Conservation (phyloP, 805 yeast species). For the Ogataea zsoltii region DNA sequence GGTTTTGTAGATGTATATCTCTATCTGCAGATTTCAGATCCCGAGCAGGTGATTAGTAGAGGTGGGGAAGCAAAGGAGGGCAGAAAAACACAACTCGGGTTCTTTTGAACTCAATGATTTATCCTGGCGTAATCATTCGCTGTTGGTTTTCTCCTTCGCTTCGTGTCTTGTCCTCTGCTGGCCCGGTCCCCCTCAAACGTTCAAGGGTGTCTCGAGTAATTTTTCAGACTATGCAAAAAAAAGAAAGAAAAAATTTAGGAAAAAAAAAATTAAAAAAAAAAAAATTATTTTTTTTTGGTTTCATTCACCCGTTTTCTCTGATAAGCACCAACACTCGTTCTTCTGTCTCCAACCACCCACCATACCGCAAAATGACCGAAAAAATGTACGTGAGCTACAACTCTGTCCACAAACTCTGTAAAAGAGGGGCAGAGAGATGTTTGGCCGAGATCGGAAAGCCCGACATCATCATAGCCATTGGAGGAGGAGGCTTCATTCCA, state of each 20-base stretch:
- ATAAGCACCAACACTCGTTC: neutral
- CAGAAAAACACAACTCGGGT: too few relatives aligned
- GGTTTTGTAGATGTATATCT: too few relatives aligned
- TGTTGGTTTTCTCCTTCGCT: too few relatives aligned
- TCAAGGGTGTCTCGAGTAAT: neutral
- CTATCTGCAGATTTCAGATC: too few relatives aligned
- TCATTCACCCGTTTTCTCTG: neutral
- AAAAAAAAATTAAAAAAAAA: conserved; percentile 3
- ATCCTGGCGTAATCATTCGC: too few relatives aligned
- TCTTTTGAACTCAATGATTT: too few relatives aligned
- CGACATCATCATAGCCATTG: conserved; percentile 65
- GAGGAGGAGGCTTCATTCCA: conserved; percentile 76
- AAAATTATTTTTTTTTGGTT: neutral
- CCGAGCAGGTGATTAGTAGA: too few relatives aligned
- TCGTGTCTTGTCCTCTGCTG: too few relatives aligned
- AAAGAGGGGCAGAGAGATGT: conserved; percentile 40
- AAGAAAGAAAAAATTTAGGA: conserved; percentile 1
- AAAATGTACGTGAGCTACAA: conserved; percentile 73
- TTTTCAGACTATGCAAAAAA: neutral
- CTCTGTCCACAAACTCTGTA: conserved; percentile 80
- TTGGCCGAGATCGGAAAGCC: conserved; percentile 35
- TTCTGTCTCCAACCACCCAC: too few relatives aligned
- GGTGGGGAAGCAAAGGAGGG: too few relatives aligned
- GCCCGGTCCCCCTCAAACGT: too few relatives aligned
- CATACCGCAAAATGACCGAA: conserved; percentile 35